phyloP scores from a whole-genome alignment of 1,139 yeast species.

The Eremothecium cymbalariae region DNA sequence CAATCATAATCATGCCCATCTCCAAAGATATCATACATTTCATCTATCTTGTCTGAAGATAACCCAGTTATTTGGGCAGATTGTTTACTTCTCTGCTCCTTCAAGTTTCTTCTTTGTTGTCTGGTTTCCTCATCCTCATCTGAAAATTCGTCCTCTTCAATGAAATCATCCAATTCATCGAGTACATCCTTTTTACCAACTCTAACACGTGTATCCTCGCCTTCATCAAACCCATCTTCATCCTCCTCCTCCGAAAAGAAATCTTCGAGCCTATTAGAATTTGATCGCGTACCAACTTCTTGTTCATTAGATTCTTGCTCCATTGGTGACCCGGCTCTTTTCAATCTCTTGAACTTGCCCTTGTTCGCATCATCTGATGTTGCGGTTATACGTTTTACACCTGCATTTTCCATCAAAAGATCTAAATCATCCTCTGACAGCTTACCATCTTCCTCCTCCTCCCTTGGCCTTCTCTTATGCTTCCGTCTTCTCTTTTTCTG shows the following conservation, averaged over 20 bases:
- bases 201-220: constrained; percentile 15
- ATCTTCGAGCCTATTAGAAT: constrained; percentile 49
- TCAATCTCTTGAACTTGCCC: constrained; percentile 68
- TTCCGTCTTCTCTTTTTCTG: constrained; percentile 39
- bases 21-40: constrained; percentile 90
- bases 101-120: constrained; percentile 30
- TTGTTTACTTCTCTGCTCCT: constrained; percentile 35
- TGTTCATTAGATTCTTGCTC: constrained; percentile 33
- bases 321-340: constrained; percentile 47
- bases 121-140: constrained; percentile 74
- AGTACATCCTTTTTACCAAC: constrained; percentile 30
- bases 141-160: constrained; percentile 92
- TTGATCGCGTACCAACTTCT: constrained; percentile 10
- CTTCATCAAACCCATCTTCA: constrained; percentile 33
- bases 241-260: constrained; percentile 83
- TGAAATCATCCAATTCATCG: constrained; percentile 93
- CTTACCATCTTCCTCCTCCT: constrained; percentile 46
- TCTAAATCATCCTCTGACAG: constrained; percentile 94
- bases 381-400: constrained; percentile 42
- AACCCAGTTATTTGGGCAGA: constrained; percentile 65
- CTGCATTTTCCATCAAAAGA: constrained; percentile 81
- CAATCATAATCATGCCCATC: constrained; percentile 96
- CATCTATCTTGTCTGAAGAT: constrained; percentile 88
- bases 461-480: constrained; percentile 33
- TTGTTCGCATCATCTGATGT: constrained; percentile 34